These are phyloP conservation scores for Schwanniomyces occidentalis DNA, from an alignment of 805 yeast genomes.

Conservation along the genomic window DNA sequence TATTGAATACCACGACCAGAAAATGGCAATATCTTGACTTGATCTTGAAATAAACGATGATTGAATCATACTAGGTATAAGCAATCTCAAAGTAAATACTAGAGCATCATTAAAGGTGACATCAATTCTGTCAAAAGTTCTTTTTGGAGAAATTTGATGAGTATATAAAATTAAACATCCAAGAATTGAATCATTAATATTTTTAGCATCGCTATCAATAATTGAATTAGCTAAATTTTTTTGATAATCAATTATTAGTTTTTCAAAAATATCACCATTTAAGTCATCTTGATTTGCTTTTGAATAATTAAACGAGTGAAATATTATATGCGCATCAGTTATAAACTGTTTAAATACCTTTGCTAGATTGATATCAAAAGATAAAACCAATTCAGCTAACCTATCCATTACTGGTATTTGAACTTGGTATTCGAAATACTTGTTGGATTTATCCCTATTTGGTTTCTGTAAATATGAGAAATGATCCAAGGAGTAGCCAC, in stretches of 20 bases:
- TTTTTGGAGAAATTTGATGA: conserved; percentile 15
- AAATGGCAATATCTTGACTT: conserved; percentile 29
- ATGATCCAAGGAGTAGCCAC: conserved; percentile 25
- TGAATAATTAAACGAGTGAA: conserved; percentile 30
- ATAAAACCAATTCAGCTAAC: conserved; percentile 45
- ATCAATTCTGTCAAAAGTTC: conserved; percentile 14
- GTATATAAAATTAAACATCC: conserved; percentile 26
- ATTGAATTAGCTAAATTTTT: conserved; percentile 26
- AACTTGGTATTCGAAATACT: conserved; percentile 5
- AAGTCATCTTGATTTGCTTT: conserved; percentile 21
- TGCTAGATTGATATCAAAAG: conserved; percentile 67
- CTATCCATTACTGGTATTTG: conserved; percentile 24
- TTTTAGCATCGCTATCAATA: conserved; percentile 23
- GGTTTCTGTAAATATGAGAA: conserved; percentile 21
- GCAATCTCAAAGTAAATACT: conserved; percentile 24
- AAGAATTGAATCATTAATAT: conserved; percentile 27
- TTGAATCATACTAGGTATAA: conserved; percentile 38
- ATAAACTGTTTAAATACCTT: conserved; percentile 36
- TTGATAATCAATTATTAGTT: conserved; percentile 45
- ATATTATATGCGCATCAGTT: conserved; percentile 41
- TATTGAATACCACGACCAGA: conserved; percentile 42
- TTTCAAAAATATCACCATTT: conserved; percentile 41
- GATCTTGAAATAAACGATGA: conserved; percentile 19
- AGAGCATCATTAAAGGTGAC: conserved; percentile 22
- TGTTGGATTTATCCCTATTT: conserved; percentile 2